phyloP scores from a whole-genome alignment of 805 yeast species.

The Starmerella bombicola region DNA sequence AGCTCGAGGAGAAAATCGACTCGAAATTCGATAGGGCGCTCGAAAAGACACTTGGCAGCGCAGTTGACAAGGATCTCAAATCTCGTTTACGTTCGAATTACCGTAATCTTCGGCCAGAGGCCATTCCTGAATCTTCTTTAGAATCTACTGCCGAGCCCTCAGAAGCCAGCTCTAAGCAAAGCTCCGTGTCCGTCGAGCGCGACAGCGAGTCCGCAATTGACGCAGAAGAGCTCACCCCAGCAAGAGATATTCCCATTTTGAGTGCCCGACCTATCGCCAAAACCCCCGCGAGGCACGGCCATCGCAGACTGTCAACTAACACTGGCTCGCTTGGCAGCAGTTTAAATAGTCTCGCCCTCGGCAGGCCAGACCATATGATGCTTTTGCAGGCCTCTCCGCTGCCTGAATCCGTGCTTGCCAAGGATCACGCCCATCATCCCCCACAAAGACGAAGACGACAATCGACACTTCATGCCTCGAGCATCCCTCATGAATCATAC shows the following conservation, averaged over 20 bases:
- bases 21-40: not conserved
- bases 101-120: too few relatives aligned
- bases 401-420: slow-evolving; percentile 20
- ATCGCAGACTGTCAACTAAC: slow-evolving; percentile 9
- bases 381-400: slow-evolving; percentile 21
- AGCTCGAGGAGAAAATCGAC: not conserved
- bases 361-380: not conserved
- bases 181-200: not conserved
- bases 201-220: slow-evolving; percentile 1
- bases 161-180: not conserved
- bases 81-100: too few relatives aligned
- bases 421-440: slow-evolving; percentile 17
- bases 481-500: slow-evolving; percentile 5
- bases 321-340: slow-evolving; percentile 7
- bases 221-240: slow-evolving; percentile 12
- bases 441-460: slow-evolving; percentile 13
- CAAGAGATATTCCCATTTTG: slow-evolving; percentile 16
- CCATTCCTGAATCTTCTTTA: not conserved
- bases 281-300: slow-evolving; percentile 8
- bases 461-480: slow-evolving; percentile 8
- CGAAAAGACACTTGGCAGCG: not conserved
- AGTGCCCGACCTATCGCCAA: slow-evolving; percentile 15
- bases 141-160: not conserved
- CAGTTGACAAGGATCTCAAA: not conserved
- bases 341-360: slow-evolving; percentile 11